A percentile compares a stretch with the other conserved stretches of the same genome.
Conservation (phyloP, 306 rosid species). For the Macrotyloma uniflorum region DNA sequence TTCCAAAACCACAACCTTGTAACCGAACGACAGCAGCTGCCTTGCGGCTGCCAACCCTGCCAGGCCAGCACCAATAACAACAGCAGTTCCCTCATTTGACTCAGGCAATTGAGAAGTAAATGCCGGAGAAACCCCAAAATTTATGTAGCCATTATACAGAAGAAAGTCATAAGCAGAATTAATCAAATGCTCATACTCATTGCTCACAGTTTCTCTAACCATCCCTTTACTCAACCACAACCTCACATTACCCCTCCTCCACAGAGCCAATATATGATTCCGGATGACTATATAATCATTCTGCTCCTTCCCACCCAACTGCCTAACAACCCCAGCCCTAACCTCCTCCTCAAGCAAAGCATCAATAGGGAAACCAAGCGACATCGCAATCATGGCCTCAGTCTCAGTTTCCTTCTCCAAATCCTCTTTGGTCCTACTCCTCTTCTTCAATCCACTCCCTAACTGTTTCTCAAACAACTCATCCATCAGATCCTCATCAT, state of each 20-base stretch:
- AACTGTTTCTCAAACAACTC: conserved; percentile 73
- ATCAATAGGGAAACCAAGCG: conserved; percentile 87
- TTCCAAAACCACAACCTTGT: conserved; percentile 80
- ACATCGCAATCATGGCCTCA: conserved; percentile 93
- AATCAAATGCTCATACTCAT: conserved; percentile 74
- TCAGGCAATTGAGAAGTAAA: conserved; percentile 68
- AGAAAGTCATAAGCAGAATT: conserved; percentile 81
- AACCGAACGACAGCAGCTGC: conserved; percentile 87
- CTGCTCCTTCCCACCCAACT: conserved; percentile 90
- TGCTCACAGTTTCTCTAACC: conserved; percentile 77
- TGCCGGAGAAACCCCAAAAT: conserved; percentile 82
- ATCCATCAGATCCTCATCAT: conserved; percentile 83
- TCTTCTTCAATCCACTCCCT: conserved; percentile 68
- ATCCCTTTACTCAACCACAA: conserved; percentile 77
- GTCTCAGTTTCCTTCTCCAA: conserved; percentile 87
- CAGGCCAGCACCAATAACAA: conserved; percentile 90
- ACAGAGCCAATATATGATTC: conserved; percentile 85
- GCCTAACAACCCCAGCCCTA: conserved; percentile 72
- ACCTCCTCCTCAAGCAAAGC: conserved; percentile 80
- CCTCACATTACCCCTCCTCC: conserved; percentile 92
- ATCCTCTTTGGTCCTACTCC: conserved; percentile 58
- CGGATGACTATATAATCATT: conserved; percentile 91
- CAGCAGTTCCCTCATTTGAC: conserved; percentile 66
- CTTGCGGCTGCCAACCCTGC: conserved; percentile 95
- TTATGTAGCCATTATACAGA: conserved; percentile 77